Base-by-base conservation (phyloP, 805 yeast species). In the Teunomyces funiuensis region DNA sequence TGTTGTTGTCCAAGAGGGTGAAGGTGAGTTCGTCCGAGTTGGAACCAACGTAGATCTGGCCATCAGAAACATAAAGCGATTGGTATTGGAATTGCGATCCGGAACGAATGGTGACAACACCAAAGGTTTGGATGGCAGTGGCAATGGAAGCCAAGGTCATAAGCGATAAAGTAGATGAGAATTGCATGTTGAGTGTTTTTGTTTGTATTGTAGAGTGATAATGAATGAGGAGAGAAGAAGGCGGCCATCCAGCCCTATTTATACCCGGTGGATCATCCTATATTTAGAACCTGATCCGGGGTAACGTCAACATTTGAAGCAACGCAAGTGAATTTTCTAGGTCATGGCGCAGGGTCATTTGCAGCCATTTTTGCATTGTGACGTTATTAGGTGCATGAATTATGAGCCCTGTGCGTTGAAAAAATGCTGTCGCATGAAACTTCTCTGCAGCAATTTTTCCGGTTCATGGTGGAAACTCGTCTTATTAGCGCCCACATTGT, bases 61-160 rank as follows among this genome's bases (percentile, higher is more conserved):
- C 41, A 23, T 45, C 46, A 15, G 37, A 36, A 6, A 44, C 16
- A 19, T 34, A 28, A 23, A 44, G 33, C 19, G 42, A 28, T 39
- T 37, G 23, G 46, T 54, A 58, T 28, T 61, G 66, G 52, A 49
- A 55, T 6, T 33, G 40, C 7, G 63, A 49, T 8, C 62, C 66
- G 6, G 65, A 60, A 31, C 54, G 52, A 26, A 60, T 55, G 25
- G 54, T 43, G 23, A 57, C 38, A 13, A 55, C 46, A 18, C 44
- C 37, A 41, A 60, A 49, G 14, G 50, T 40, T 37, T 46, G 48
- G 8, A 55, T 59, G 14, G 65, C 60, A 22, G 53, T 41, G 22
- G 61, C 63, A 28, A 57, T 41, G 9, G 43, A 20, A 40, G 52
- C 47, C 17, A 58, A 27, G 26, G 59, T 42, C 36, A 55, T 41